A percentile compares a stretch with the other conserved stretches of the same genome.
Conservation (phyloP, 2,329 filamentous ascomycete genomes). For the Neonectria neomacrospora region DNA sequence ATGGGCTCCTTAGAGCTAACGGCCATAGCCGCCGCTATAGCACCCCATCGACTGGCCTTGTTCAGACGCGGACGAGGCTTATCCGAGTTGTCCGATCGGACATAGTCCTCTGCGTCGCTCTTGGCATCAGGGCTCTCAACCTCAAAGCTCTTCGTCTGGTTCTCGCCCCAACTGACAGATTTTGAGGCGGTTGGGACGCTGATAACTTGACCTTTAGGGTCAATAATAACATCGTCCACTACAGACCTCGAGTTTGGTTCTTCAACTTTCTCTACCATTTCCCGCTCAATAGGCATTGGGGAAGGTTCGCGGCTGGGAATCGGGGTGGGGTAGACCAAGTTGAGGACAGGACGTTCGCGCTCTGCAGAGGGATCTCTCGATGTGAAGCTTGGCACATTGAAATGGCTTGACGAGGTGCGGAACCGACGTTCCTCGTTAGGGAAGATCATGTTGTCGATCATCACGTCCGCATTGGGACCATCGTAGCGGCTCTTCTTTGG, state of each 20-base stretch:
- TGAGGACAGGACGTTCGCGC: constrained; percentile 67
- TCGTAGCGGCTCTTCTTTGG: constrained; percentile 63
- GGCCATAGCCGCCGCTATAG: constrained; percentile 62
- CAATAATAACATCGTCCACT: constrained; percentile 52
- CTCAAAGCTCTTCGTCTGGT: constrained; percentile 72
- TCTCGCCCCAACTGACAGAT: constrained; percentile 72
- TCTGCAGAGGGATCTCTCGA: constrained; percentile 65
- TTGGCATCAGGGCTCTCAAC: constrained; percentile 66
- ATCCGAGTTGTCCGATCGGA: constrained; percentile 40
- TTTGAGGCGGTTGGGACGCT: constrained; percentile 56
- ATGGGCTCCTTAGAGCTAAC: constrained; percentile 53
- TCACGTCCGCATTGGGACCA: constrained; percentile 71
- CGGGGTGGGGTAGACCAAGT: constrained; percentile 71
- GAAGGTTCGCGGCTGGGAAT: constrained; percentile 55
- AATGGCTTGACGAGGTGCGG: constrained; percentile 42
- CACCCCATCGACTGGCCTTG: constrained; percentile 62
- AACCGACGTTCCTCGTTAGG: constrained; percentile 61
- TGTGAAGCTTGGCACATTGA: constrained; percentile 51
- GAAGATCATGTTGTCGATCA: constrained; percentile 67
- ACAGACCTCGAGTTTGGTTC: constrained; percentile 39
- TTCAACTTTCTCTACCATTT: constrained; percentile 30
- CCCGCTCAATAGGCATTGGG: constrained; percentile 50
- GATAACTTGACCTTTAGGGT: constrained; percentile 55
- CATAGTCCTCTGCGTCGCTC: constrained; percentile 47
- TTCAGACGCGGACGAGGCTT: constrained; percentile 50